These are phyloP conservation scores for Colletotrichum karsti DNA, from an alignment of 2,329 filamentous ascomycete genomes.

Conservation along the genomic window DNA sequence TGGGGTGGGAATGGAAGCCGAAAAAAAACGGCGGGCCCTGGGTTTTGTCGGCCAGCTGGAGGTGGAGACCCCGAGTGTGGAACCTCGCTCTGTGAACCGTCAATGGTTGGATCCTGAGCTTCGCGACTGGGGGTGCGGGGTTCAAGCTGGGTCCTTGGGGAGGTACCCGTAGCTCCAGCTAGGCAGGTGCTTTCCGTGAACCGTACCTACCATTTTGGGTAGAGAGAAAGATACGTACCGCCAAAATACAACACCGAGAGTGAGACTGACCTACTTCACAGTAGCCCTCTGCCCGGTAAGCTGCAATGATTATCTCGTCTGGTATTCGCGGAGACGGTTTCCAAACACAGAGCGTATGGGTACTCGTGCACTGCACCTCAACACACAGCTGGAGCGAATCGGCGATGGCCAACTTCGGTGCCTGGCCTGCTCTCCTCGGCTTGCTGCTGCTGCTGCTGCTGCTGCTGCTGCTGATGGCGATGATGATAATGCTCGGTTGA, in stretches of 20 bases:
- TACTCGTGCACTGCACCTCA: slow-evolving; percentile 1
- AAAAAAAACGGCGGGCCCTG: slow-evolving; percentile 26
- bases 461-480: not conserved
- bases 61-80: not conserved
- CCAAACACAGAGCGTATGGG: slow-evolving; percentile 17
- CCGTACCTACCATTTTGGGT: too few species aligned
- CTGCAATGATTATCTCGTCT: not conserved
- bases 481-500: not conserved
- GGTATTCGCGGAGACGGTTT: slow-evolving; percentile 5
- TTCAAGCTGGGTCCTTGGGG: not conserved
- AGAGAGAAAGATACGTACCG: too few species aligned
- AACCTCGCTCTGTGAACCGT: not conserved
- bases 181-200: too few species aligned
- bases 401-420: not conserved
- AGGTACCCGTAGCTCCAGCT: not conserved
- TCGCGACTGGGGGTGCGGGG: not conserved
- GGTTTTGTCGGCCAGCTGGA: slow-evolving; percentile 15
- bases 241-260: too few species aligned
- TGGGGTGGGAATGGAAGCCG: slow-evolving; percentile 24
- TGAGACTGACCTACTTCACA: too few species aligned
- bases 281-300: not conserved
- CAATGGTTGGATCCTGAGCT: not conserved
- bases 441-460: not conserved
- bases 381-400: not conserved
- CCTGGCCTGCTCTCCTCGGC: not conserved